These are phyloP conservation scores for Rhinocladiella similis DNA, from an alignment of 2,329 filamentous ascomycete species.

Conservation along the genomic window DNA sequence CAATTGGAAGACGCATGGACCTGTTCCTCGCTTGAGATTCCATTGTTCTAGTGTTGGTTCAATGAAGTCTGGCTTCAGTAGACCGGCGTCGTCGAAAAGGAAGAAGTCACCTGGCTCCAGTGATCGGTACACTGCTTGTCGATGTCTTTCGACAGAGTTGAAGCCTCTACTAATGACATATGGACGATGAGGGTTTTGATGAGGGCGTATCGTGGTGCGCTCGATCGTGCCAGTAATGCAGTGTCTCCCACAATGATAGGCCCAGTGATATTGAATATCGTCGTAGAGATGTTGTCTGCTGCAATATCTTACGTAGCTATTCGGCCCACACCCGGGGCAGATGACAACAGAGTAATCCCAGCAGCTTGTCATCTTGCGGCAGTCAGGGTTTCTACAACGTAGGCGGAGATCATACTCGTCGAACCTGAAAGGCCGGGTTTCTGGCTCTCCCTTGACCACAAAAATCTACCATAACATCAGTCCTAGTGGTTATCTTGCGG, in stretches of 20 bases:
- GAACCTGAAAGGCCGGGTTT: constrained; percentile 39
- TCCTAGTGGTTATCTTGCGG: background rate
- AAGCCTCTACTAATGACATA: constrained; percentile 29
- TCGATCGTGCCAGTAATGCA: constrained; percentile 19
- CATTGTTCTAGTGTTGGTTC: constrained; percentile 15
- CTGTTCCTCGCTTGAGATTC: constrained; percentile 19
- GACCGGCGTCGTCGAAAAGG: constrained; percentile 24
- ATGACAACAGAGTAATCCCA: constrained; percentile 35
- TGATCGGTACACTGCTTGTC: constrained; percentile 27
- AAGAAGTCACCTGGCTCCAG: constrained; percentile 24
- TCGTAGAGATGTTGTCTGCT: constrained; percentile 36
- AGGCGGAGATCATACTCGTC: constrained; percentile 48
- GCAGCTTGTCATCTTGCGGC: constrained; percentile 34
- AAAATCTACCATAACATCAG: background rate
- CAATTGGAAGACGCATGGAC: constrained; percentile 7
- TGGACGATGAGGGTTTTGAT: constrained; percentile 12
- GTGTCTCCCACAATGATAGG: constrained; percentile 15
- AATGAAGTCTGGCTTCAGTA: constrained; percentile 6
- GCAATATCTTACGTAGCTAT: constrained; percentile 42
- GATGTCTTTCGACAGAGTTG: constrained; percentile 38
- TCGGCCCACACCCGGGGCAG: constrained; percentile 43
- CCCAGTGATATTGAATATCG: constrained; percentile 40
- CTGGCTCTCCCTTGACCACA: background rate
- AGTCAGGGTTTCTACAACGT: constrained; percentile 34
- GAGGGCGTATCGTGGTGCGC: constrained; percentile 17